A percentile compares a stretch with the other conserved stretches of the same genome.
These are phyloP conservation scores for Brassica juncea DNA, from an alignment of 345 rosid genomes.

Conservation along the genomic window DNA sequence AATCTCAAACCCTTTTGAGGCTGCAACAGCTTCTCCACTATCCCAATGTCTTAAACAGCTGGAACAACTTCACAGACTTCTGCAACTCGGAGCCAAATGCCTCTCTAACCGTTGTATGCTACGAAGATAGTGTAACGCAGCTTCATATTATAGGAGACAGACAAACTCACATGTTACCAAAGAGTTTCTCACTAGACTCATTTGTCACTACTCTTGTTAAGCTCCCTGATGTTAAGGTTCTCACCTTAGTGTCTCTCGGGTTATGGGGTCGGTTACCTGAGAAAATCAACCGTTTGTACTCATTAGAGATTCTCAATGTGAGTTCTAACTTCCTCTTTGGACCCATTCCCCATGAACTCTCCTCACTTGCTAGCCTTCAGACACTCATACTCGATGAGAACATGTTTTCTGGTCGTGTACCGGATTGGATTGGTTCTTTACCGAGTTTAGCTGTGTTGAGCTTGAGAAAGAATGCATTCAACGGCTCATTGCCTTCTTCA, in stretches of 20 bases:
- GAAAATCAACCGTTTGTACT: slow-evolving; percentile 61
- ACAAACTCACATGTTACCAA: slow-evolving; percentile 52
- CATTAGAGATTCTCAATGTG: slow-evolving; percentile 80
- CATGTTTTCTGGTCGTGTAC: slow-evolving; percentile 65
- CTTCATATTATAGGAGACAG: slow-evolving; percentile 69
- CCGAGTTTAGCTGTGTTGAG: slow-evolving; percentile 69
- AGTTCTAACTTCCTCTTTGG: slow-evolving; percentile 79
- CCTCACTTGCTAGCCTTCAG: slow-evolving; percentile 59
- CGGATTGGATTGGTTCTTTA: slow-evolving; percentile 63
- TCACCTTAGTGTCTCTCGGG: slow-evolving; percentile 79
- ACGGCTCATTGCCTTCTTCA: slow-evolving; percentile 72
- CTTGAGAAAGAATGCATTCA: slow-evolving; percentile 70
- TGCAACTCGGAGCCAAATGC: slow-evolving; percentile 71
- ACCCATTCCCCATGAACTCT: slow-evolving; percentile 64
- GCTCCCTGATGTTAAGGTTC: slow-evolving; percentile 80
- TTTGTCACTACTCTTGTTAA: slow-evolving; percentile 69
- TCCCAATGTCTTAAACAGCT: slow-evolving; percentile 61
- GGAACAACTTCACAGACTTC: slow-evolving; percentile 78
- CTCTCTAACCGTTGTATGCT: slow-evolving; percentile 76
- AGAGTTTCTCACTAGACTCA: slow-evolving; percentile 74
- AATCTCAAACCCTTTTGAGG: slow-evolving; percentile 68
- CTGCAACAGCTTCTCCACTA: slow-evolving; percentile 63
- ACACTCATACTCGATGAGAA: slow-evolving; percentile 83
- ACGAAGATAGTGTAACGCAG: slow-evolving; percentile 77
- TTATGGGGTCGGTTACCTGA: slow-evolving; percentile 88